A percentile compares a stretch with the other conserved stretches of the same genome.
Evolutionary conservation across 2,329 filamentous ascomycete species (phyloP).

Genomic region (Hyphodiscus sp.): DNA sequence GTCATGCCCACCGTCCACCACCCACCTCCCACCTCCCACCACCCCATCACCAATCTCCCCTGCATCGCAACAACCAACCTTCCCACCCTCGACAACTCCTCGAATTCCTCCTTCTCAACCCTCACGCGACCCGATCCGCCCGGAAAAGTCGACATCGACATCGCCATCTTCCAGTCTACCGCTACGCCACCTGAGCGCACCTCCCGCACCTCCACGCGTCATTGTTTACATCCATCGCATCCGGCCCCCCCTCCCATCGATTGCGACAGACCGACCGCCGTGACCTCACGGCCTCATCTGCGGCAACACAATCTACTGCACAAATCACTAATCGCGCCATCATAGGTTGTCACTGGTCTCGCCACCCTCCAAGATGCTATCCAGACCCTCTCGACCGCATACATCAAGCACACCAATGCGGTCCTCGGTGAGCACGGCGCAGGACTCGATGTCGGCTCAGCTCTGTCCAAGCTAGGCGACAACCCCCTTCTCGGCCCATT

Average conservation of each 20-base stretch:
- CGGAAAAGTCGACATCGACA: slow-evolving; percentile 5
- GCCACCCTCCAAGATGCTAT: slow-evolving; percentile 74
- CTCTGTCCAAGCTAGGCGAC: slow-evolving; percentile 40
- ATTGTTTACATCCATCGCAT: slow-evolving; percentile 21
- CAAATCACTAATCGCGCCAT: slow-evolving; percentile 22
- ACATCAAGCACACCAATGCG: slow-evolving; percentile 82
- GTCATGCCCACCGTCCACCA: slow-evolving; percentile 23
- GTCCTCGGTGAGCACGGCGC: slow-evolving; percentile 59
- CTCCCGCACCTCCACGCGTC: background rate
- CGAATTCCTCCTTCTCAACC: slow-evolving; percentile 10
- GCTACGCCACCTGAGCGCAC: too few species aligned
- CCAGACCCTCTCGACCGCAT: slow-evolving; percentile 73
- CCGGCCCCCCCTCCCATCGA: too few species aligned
- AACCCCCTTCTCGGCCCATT: slow-evolving; percentile 33
- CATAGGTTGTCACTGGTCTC: slow-evolving; percentile 68
- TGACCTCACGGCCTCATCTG: slow-evolving; percentile 13
- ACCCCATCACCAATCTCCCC: slow-evolving; percentile 11
- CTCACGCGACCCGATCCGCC: slow-evolving; percentile 20
- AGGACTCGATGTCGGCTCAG: slow-evolving; percentile 38
- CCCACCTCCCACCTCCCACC: slow-evolving; percentile 20
- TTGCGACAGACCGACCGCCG: slow-evolving; percentile 4
- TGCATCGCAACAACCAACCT: slow-evolving; percentile 10
- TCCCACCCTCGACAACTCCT: slow-evolving; percentile 10
- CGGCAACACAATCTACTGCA: slow-evolving; percentile 8
- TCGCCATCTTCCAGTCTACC: too few species aligned